A percentile compares a stretch with the other conserved stretches of the same genome.
These are phyloP conservation scores for Podospora comata DNA, from an alignment of 495 filamentous ascomycete species.

Conservation along the genomic window DNA sequence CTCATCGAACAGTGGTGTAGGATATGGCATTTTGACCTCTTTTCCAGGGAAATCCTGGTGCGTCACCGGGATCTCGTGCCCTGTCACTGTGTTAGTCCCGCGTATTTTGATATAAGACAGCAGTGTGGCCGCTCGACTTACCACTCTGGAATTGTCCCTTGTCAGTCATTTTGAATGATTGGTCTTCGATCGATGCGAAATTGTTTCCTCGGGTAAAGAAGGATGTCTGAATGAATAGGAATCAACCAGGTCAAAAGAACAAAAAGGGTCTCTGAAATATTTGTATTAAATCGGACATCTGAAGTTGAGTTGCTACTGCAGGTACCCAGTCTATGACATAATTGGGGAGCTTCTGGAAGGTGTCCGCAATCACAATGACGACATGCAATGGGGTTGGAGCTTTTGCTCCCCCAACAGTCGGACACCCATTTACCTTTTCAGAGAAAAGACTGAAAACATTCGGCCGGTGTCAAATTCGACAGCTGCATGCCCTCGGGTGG, in stretches of 20 bases:
- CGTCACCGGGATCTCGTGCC: conserved; percentile 65
- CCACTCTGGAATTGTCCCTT: conserved; percentile 55
- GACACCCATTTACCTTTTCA: conserved; percentile 1
- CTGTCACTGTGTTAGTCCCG: conserved; percentile 37
- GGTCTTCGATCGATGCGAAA: not conserved
- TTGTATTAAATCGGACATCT: not conserved
- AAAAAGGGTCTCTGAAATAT: not conserved
- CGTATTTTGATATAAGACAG: not conserved
- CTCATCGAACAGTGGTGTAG: conserved; percentile 60
- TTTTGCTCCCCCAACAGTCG: not conserved
- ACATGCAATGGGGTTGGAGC: not conserved
- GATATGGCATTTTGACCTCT: conserved; percentile 61
- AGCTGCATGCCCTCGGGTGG: not conserved
- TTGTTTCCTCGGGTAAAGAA: not conserved
- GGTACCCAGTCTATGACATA: conserved; percentile 9
- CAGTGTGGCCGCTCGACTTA: conserved; percentile 25
- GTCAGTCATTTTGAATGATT: conserved; percentile 22
- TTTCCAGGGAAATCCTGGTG: conserved; percentile 66
- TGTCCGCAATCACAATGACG: conserved; percentile 1
- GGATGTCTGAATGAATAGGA: not conserved
- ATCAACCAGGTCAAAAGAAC: not conserved
- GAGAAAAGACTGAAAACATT: not conserved
- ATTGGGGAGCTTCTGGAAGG: not conserved
- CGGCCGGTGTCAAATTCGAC: not conserved
- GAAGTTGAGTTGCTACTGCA: not conserved